These are phyloP conservation scores for Moesziomyces sp. DNA, from an alignment of 1,284 basidiomycete genomes.

Conservation along the genomic window DNA sequence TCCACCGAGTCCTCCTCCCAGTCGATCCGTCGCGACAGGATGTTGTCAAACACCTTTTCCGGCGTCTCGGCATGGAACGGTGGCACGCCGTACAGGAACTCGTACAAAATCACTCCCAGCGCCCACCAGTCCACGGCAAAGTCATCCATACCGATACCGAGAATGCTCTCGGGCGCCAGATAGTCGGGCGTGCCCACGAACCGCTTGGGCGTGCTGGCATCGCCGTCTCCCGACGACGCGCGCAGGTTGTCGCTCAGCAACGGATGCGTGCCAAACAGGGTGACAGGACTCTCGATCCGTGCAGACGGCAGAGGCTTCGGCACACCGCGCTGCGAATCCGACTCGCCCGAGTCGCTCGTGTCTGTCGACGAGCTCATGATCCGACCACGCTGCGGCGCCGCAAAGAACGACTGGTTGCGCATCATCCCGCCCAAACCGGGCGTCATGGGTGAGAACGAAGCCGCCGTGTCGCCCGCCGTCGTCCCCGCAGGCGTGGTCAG, in stretches of 20 bases:
- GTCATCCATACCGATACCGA: constrained; percentile 94
- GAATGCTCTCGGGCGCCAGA: constrained; percentile 93
- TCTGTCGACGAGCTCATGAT: constrained; percentile 58
- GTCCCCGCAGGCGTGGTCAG: constrained; percentile 43
- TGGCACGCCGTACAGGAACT: constrained; percentile 95
- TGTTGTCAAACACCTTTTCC: constrained; percentile 98
- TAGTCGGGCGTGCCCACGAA: constrained; percentile 98
- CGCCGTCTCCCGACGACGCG: constrained; percentile 72
- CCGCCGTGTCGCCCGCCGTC: constrained; percentile 45
- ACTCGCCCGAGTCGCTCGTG: constrained; percentile 56
- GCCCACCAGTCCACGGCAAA: constrained; percentile 99
- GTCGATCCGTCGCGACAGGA: constrained; percentile 91
- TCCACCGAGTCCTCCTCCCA: constrained; percentile 96
- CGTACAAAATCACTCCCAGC: constrained; percentile 96
- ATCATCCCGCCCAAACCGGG: constrained; percentile 47
- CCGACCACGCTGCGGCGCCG: constrained; percentile 43
- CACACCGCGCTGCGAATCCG: constrained; percentile 37
- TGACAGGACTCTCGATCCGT: constrained; percentile 57
- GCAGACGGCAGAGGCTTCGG: constrained; percentile 47
- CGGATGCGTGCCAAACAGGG: constrained; percentile 48
- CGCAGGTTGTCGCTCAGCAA: constrained; percentile 45
- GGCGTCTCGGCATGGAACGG: constrained; percentile 98
- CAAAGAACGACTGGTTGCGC: constrained; percentile 54
- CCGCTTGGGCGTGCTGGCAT: constrained; percentile 63
- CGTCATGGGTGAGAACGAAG: constrained; percentile 51